Evolutionary conservation across 2,329 filamentous ascomycete genomes (phyloP), one percentile per base, ranked within the genome.

Genomic region (Seiridium cupressi): DNA sequence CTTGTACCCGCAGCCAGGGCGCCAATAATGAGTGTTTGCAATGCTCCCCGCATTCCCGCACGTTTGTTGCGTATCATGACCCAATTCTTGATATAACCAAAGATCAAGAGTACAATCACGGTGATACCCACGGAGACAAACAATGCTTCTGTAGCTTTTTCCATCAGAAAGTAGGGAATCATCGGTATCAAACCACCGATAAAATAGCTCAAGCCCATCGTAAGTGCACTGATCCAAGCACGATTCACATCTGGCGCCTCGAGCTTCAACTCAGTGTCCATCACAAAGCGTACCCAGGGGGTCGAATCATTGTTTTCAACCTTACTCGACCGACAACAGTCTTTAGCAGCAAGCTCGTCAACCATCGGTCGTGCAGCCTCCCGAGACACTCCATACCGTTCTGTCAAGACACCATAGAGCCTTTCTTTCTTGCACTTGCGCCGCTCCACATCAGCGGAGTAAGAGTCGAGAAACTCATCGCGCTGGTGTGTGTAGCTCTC

Each of bases 1-100:
- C 87, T 87, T 7, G 87, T 86, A 1, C 84, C 87, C 1, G 88
- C 88, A 4, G 88, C 88, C 59, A 89, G 64, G 11, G 86, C 83
- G 36, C 88, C 88, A 49, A 90, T 83, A 26, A 88, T 68, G 49
- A 89, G 74, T 71, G 89, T 91, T 74, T 90, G 85, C 35, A 86
- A 55, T 0, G 86, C 87, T 5, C 87, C 87, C 73, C 80, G 82
- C 11, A 85, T 66, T 8, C 84, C 85, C 1, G 83, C 81, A 42
- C 76, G 64, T 65, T 83, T 76, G 64, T 82, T 85, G 62, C 73
- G 73, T 59, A 78, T 79, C 0, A 84, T 78, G 10, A 84, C 76
- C 38, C 69, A 70, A 0, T 76, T 79, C 69, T 81, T 81, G 3
- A 71, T 70, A 61, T 77, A 77, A n/a, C 79, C 79, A 62, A 81